Percentiles rank a stretch among this genome's conserved stretches.
phyloP scores from a whole-genome alignment of 225 moss, liverwort and hornwort genomes.

The Neckera pumila region DNA sequence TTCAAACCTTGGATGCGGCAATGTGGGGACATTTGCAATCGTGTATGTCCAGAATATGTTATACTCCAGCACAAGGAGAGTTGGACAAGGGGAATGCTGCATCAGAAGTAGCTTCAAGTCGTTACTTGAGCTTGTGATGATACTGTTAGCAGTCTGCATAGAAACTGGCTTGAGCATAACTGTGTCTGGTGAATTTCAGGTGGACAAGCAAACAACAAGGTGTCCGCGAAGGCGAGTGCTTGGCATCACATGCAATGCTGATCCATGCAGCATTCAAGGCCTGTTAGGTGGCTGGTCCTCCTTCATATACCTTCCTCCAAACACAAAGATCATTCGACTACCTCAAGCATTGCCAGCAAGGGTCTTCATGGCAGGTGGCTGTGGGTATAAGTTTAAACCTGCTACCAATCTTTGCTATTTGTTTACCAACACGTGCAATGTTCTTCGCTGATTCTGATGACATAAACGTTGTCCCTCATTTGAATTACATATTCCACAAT shows the following conservation, averaged over 20 bases:
- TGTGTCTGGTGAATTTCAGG: slow-evolving; percentile 15
- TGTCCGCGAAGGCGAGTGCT: slow-evolving; percentile 61
- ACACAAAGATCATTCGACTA: slow-evolving; percentile 60
- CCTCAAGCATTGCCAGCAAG: slow-evolving; percentile 45
- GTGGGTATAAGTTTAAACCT: slow-evolving; percentile 28
- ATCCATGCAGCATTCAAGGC: slow-evolving; percentile 38
- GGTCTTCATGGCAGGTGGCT: slow-evolving; percentile 74
- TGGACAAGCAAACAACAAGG: slow-evolving; percentile 73
- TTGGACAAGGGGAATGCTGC: background rate
- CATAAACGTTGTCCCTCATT: background rate
- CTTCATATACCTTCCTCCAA: slow-evolving; percentile 66
- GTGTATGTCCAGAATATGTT: background rate
- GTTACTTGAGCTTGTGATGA: background rate
- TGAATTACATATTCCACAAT: background rate
- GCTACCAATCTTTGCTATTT: background rate
- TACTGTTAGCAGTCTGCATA: background rate
- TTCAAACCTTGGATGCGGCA: background rate
- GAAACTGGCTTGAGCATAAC: background rate
- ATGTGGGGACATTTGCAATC: background rate
- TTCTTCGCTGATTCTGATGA: background rate
- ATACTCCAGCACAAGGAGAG: background rate
- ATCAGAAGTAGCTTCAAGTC: background rate
- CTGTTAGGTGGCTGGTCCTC: slow-evolving; percentile 79
- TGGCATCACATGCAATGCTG: slow-evolving; percentile 69
- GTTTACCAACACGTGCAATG: background rate